Percentiles rank a stretch among this genome's conserved stretches.
These are phyloP conservation scores for Kazachstania sp. DNA, from an alignment of 1,139 yeast genomes.

Conservation along the genomic window DNA sequence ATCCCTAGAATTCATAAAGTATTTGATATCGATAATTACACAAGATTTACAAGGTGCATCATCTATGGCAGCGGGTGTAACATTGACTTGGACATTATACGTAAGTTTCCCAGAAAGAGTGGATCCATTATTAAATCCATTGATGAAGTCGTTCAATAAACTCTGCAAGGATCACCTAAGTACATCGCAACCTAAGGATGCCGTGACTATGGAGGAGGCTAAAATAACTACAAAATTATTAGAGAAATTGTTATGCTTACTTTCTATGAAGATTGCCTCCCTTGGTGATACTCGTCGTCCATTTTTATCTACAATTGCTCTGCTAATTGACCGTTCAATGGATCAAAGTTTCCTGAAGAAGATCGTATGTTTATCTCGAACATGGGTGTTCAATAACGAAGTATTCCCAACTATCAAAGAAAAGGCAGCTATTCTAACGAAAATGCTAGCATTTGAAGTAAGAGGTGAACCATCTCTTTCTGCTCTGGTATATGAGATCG, in stretches of 20 bases:
- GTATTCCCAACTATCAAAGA: constrained; percentile 93
- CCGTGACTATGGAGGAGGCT: constrained; percentile 45
- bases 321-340: constrained; percentile 78
- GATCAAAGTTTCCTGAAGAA: constrained; percentile 68
- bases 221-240: constrained; percentile 68
- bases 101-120: constrained; percentile 63
- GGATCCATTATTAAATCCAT: constrained; percentile 63
- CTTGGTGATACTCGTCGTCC: constrained; percentile 91
- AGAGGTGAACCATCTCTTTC: constrained; percentile 79
- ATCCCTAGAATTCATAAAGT: constrained; percentile 52
- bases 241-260: constrained; percentile 67
- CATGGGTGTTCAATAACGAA: constrained; percentile 86
- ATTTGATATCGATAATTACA: constrained; percentile 59
- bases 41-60: constrained; percentile 78
- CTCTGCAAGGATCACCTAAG: constrained; percentile 83
- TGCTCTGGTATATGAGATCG: constrained; percentile 73
- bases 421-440: constrained; percentile 86
- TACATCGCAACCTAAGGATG: constrained; percentile 42
- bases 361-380: constrained; percentile 69
- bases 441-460: constrained; percentile 88
- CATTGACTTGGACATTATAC: constrained; percentile 75
- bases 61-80: constrained; percentile 87
- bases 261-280: constrained; percentile 70
- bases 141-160: constrained; percentile 82
- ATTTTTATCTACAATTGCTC: constrained; percentile 77